Base-by-base conservation (phyloP, 2,329 filamentous ascomycete species). In the Fusarium cicatricum region DNA sequence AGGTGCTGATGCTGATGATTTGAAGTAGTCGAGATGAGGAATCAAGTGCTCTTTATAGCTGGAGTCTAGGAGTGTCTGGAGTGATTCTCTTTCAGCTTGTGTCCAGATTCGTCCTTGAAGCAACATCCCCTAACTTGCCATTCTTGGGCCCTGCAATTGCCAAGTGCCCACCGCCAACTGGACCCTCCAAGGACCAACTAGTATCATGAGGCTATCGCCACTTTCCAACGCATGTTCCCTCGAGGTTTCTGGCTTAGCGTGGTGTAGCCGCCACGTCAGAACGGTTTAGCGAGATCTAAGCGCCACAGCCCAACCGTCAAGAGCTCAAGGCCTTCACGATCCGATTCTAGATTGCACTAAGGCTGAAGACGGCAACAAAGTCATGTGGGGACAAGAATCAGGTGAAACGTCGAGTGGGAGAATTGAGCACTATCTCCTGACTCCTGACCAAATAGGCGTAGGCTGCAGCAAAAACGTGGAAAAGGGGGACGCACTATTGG, bases 221-320 rank as follows among this genome's bases (percentile, higher is more conserved):
- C 58, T 34, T 46, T 29, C 29, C 29, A 5, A 43, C 16, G 42
- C 28, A 32, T 37, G 32, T 11, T 2, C 17, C 10, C 10, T 2
- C 29, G 55, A 59, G n/a, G 42, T 26, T 16, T 15, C 36, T 23
- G 28, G 7, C 15, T 48, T 41, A 31, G 45, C 36, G 45, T 10
- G 11, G 9, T 11, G 45, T 17, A 33, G 26, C 34, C n/a, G 45
- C 15, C 59, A 39, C 29, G 42, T 34, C 57, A 26, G 40, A 16
- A 48, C 33, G 32, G n/a, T 38, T 50, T 63, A 46, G 55, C 17
- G 2, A 52, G 31, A 52, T 31, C 26, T 52, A 46, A 40, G 63
- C 60, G 60, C 59, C 60, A 63, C 60, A 10, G 15, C 32, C 40
- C 36, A 60, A 52, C n/a, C 23, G 42, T 40, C 55, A 52, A 39